Percentiles rank a stretch among this genome's conserved stretches.
These are phyloP conservation scores for Symbiodinium natans DNA, from an alignment of 73 alveolate genomes.

Conservation along the genomic window DNA sequence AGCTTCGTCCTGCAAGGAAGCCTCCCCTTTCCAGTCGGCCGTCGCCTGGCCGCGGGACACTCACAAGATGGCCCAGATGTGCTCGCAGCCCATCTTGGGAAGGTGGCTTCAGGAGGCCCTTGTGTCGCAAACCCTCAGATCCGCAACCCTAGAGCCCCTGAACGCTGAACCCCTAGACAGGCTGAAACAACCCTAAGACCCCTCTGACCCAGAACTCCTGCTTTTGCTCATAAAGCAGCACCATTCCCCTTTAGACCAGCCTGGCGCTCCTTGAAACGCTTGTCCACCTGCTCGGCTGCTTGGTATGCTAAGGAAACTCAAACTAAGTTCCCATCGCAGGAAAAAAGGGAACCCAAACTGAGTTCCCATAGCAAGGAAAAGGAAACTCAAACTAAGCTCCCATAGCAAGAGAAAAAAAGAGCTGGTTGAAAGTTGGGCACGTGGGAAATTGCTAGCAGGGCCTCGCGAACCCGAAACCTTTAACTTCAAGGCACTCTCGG, in stretches of 20 bases:
- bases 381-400: neutral
- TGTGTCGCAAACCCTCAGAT: too few species aligned
- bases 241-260: too few species aligned
- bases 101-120: too few species aligned
- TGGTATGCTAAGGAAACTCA: neutral
- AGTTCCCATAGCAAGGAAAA: neutral
- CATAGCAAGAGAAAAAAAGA: neutral
- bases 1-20: neutral
- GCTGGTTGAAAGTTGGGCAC: neutral
- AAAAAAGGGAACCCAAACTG: neutral
- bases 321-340: neutral
- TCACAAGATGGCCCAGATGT: too few species aligned
- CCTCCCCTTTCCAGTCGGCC: slow-evolving; percentile 54
- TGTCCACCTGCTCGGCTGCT: neutral
- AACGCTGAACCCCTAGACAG: too few species aligned
- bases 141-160: too few species aligned
- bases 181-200: too few species aligned
- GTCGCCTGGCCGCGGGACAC: neutral
- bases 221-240: too few species aligned
- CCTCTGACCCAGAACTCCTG: too few species aligned
- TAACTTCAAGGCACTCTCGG: too few species aligned
- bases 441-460: neutral
- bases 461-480: neutral
- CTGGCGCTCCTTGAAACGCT: slow-evolving; percentile 16
- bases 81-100: neutral